These are phyloP conservation scores for Saturnispora silvae DNA, from an alignment of 805 yeast genomes.

Conservation along the genomic window DNA sequence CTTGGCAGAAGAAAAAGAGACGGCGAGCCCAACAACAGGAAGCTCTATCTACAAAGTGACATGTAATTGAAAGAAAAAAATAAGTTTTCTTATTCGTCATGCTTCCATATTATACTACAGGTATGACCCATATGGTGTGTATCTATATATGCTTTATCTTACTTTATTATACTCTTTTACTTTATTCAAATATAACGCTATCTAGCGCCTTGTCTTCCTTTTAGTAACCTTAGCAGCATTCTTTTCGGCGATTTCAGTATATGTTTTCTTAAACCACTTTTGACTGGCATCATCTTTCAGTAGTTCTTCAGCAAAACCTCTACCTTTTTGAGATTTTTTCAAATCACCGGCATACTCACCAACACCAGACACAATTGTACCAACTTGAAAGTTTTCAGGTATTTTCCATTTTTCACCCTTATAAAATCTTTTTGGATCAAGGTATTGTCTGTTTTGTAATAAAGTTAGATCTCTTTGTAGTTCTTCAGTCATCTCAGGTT, in stretches of 20 bases:
- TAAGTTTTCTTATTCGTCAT: no score
- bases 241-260: conserved; percentile 62
- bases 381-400: conserved; percentile 65
- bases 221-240: conserved; percentile 20
- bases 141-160: background rate
- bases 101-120: no score
- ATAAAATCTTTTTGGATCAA: conserved; percentile 94
- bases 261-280: conserved; percentile 77
- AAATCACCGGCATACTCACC: conserved; percentile 69
- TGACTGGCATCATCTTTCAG: conserved; percentile 60
- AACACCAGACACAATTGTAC: conserved; percentile 76
- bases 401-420: conserved; percentile 71
- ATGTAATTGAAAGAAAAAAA: no score
- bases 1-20: conserved; percentile 23
- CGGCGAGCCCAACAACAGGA: conserved; percentile 23
- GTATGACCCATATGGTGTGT: no score
- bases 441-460: conserved; percentile 75
- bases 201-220: conserved; percentile 2
- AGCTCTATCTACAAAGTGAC: conserved; percentile 9
- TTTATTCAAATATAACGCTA: background rate
- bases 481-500: conserved; percentile 60
- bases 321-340: conserved; percentile 61
- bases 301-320: conserved; percentile 72
- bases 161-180: background rate
- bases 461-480: conserved; percentile 69